Evolutionary conservation across 2,329 filamentous ascomycete genomes (phyloP).

Genomic region (Diplodia corticola): DNA sequence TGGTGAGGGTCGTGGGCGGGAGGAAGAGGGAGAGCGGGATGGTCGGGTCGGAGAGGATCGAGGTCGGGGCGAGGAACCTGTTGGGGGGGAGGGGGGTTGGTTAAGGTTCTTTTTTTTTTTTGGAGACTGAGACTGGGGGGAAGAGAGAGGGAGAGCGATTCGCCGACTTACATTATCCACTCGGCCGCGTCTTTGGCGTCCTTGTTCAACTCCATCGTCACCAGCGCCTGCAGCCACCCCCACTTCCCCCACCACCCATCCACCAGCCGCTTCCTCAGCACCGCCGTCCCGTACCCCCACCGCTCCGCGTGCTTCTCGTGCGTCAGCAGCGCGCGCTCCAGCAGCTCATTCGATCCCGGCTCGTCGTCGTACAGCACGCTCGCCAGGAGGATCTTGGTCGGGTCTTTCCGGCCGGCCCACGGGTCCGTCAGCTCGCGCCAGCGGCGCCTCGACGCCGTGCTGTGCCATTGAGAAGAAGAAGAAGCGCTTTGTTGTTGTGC

Average conservation of each 20-base stretch:
- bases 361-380: slow-evolving; percentile 24
- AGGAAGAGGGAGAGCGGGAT: slow-evolving; percentile 36
- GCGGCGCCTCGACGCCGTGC: neutral
- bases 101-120: neutral
- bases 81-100: neutral
- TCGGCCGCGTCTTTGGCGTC: slow-evolving; percentile 28
- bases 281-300: slow-evolving; percentile 40
- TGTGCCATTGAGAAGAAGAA: neutral
- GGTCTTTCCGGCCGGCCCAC: neutral
- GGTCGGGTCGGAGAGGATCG: slow-evolving; percentile 33
- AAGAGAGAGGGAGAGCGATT: neutral
- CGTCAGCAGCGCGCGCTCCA: slow-evolving; percentile 39
- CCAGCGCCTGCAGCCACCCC: slow-evolving; percentile 30
- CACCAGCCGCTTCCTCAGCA: slow-evolving; percentile 36
- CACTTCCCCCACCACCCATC: slow-evolving; percentile 41
- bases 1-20: slow-evolving; percentile 33
- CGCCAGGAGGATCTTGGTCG: slow-evolving; percentile 24
- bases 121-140: too few species aligned
- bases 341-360: slow-evolving; percentile 27
- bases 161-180: slow-evolving; percentile 33
- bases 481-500: neutral
- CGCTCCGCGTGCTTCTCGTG: slow-evolving; percentile 37
- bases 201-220: slow-evolving; percentile 34
- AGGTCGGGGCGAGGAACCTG: slow-evolving; percentile 32
- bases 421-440: slow-evolving; percentile 1